phyloP scores from a whole-genome alignment of 148 eudicot genomes.

The Vaccinium vitisidaea region DNA sequence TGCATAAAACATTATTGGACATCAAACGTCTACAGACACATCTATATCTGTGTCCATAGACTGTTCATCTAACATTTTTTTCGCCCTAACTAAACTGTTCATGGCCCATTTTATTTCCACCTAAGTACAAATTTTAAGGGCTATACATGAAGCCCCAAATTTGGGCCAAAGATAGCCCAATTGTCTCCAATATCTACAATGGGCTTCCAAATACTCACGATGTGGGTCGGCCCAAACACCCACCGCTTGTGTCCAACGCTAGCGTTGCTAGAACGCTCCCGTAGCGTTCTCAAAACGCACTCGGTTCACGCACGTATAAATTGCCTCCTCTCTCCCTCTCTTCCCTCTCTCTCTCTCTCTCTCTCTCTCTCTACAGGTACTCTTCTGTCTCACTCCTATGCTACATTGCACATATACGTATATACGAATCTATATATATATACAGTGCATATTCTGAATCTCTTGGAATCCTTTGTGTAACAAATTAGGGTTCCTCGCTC shows the following conservation, averaged over 20 bases:
- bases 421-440: neutral
- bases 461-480: neutral
- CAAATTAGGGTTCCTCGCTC: neutral
- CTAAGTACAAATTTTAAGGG: too few relatives aligned
- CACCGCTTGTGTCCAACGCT: neutral
- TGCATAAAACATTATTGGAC: too few relatives aligned
- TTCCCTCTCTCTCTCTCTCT: neutral
- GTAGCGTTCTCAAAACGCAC: neutral
- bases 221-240: neutral
- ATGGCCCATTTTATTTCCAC: too few relatives aligned
- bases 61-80: too few relatives aligned
- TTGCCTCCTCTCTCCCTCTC: neutral
- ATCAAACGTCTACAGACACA: too few relatives aligned
- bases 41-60: too few relatives aligned
- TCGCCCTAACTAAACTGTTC: too few relatives aligned
- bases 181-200: too few relatives aligned
- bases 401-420: neutral
- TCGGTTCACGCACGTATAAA: neutral
- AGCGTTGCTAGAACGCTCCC: neutral
- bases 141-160: too few relatives aligned
- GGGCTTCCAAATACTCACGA: neutral
- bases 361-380: slow-evolving; percentile 2
- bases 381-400: neutral
- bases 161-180: too few relatives aligned
- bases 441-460: neutral